Evolutionary conservation across 306 rosid species (phyloP), one percentile per base, ranked within the genome.

Genomic region (Ormosia emarginata): DNA sequence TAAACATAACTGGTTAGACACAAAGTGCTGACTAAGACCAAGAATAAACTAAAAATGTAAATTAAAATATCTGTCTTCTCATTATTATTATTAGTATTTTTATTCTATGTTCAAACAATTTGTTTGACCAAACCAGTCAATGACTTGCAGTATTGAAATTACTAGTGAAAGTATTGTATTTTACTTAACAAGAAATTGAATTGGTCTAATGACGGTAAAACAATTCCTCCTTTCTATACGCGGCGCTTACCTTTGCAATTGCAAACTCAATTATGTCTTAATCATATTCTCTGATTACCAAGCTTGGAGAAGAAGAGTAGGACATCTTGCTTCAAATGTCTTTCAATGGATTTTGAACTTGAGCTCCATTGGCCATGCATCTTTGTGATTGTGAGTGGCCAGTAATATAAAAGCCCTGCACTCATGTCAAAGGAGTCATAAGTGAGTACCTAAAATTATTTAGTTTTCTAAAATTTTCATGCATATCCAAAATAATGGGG

Each of bases 91-190:
- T 58, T 8, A 29, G 1, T 74, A 14, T 17, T 39, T 6, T 12
- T 12, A 14, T 14, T 40, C 15, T 34, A 4, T 56, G 62, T 52
- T 75, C 72, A 57, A 34, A 46, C 52, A 33, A 13, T 58, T 15
- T 14, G 33, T 74, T 34, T 49, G 74, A 76, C 66, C 73, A 68
- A 40, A 67, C 85, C 36, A 34, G 55, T 82, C 82, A 82, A 75
- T 76, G 65, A 64, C 85, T 76, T 59, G 73, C 37, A 47, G 59
- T 41, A 18, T 52, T 58, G 52, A 70, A 70, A 30, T 59, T 44
- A 11, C 67, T 55, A 43, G 3, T 43, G 24, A 58, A 32, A 10
- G 52, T 10, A 57, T 41, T 40, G 40, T 56, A 44, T 49, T 79
- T 69, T 43, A 43, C 43, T 50, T 11, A 32, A 53, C 77, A 68